Evolutionary conservation across 2,329 filamentous ascomycete genomes (phyloP), one percentile per base, ranked within the genome.

Genomic region (Cercospora sesami): DNA sequence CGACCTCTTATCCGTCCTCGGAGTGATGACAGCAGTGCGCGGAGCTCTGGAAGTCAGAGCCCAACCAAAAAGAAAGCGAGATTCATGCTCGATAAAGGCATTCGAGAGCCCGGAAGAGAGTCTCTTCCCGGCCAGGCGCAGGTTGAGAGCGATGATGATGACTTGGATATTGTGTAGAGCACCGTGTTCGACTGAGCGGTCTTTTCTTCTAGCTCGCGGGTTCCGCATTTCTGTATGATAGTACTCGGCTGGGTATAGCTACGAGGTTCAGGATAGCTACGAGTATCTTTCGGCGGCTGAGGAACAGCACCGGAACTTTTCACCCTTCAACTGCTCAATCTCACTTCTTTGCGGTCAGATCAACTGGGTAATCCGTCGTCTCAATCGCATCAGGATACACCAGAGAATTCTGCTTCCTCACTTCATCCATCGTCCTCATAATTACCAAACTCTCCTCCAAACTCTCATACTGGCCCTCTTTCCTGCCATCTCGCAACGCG

Each of bases 341-440:
- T 23, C 9, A 18, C 55, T 36, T 59, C 28, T 59, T 59, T 21
- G 39, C 36, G 53, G 75, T 78, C 65, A 79, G 65, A 66, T 81
- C 75, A 33, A 85, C 75, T 63, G 86, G 86, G 75, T 84, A 87
- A 23, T 85, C 80, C 16, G 81, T 81, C 62, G 81, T 87, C 83
- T 91, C 89, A 76, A 91, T 91, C 78, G 86, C 84, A 71, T 89
- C 84, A 1, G 89, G 88, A 79, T 90, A 91, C 64, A 75, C 82
- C 77, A 91, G 79, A 1, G 84, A 86, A 61, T 86, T 85, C 80
- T 90, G 87, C 77, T 81, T 85, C 74, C 89, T 83, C 12, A 89
- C 86, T 79, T 90, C 86, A 81, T 91, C 89, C 89, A 91, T 91
- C 2, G 86, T 83, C 77, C 94, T 90, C 93, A 97, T 96, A 71